Evolutionary conservation across 208 protist genomes (phyloP).

Genomic region (Naegleria fowleri): DNA sequence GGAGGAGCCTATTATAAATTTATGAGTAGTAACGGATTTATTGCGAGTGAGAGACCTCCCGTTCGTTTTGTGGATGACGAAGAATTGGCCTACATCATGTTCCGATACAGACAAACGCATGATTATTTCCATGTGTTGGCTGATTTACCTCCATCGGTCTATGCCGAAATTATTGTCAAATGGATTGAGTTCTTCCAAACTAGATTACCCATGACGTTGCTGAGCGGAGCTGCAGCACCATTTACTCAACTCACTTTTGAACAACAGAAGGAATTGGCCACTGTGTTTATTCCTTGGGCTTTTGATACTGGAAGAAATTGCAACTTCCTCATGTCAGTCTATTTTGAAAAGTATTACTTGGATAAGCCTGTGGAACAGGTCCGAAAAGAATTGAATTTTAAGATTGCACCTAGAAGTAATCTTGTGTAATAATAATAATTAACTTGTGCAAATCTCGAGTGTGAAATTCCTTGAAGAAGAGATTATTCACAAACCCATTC

Average conservation of each 20-base stretch:
- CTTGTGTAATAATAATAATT: background rate
- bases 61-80: slow-evolving; percentile 57
- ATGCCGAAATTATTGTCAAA: slow-evolving; percentile 50
- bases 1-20: slow-evolving; percentile 50
- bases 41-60: slow-evolving; percentile 45
- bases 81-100: slow-evolving; percentile 60
- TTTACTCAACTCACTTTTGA: background rate
- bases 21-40: slow-evolving; percentile 41
- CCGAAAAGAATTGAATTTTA: background rate
- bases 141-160: slow-evolving; percentile 38
- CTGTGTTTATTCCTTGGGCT: background rate
- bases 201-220: slow-evolving; percentile 46
- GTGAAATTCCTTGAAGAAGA: too few relatives aligned
- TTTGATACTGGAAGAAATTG: background rate
- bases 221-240: background rate
- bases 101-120: slow-evolving; percentile 58
- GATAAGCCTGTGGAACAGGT: background rate
- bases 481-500: too few relatives aligned
- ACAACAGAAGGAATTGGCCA: background rate
- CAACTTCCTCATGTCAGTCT: background rate
- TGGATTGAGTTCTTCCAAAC: slow-evolving; percentile 55
- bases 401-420: slow-evolving; percentile 11
- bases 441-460: too few relatives aligned
- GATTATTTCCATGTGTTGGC: slow-evolving; percentile 59
- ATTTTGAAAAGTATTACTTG: slow-evolving; percentile 27